Conservation (phyloP, 192 early-diverging fungal genomes). For the Backusella tarrabulga region DNA sequence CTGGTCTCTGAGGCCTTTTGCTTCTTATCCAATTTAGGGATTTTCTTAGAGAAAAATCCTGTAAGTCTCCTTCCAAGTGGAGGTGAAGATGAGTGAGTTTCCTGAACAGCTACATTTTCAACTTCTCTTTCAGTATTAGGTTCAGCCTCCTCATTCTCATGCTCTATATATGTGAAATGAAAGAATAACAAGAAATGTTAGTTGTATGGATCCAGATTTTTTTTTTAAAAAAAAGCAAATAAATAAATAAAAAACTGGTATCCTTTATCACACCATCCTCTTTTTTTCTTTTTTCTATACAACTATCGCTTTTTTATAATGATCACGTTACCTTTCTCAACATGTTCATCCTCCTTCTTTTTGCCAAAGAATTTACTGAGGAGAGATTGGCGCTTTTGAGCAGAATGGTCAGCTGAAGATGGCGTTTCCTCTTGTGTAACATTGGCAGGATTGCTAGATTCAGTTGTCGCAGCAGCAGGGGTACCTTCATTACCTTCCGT, state of each 20-base stretch:
- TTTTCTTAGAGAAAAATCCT: not conserved
- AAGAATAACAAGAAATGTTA: not conserved
- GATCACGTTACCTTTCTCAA: not conserved
- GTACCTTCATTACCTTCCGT: not conserved
- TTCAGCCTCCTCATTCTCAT: not conserved
- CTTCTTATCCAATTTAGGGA: conserved; percentile 1
- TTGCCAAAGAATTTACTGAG: conserved; percentile 4
- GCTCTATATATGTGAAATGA: not conserved
- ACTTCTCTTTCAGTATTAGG: conserved; percentile 10
- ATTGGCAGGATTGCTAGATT: not conserved
- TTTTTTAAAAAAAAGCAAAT: not conserved
- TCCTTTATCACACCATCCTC: not conserved
- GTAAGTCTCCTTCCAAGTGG: conserved; percentile 6
- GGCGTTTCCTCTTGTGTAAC: not conserved
- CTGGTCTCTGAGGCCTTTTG: not conserved
- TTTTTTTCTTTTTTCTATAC: not conserved
- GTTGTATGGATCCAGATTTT: not conserved
- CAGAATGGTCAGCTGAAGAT: not conserved
- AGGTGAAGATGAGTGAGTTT: not conserved
- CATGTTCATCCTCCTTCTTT: not conserved
- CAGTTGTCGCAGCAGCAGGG: not conserved
- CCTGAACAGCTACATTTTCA: not conserved
- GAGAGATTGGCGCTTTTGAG: not conserved
- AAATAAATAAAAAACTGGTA: not conserved
- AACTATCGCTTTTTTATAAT: not conserved